Base-by-base conservation (phyloP, 2,329 filamentous ascomycete species). In the Botryosphaeria agaves region DNA sequence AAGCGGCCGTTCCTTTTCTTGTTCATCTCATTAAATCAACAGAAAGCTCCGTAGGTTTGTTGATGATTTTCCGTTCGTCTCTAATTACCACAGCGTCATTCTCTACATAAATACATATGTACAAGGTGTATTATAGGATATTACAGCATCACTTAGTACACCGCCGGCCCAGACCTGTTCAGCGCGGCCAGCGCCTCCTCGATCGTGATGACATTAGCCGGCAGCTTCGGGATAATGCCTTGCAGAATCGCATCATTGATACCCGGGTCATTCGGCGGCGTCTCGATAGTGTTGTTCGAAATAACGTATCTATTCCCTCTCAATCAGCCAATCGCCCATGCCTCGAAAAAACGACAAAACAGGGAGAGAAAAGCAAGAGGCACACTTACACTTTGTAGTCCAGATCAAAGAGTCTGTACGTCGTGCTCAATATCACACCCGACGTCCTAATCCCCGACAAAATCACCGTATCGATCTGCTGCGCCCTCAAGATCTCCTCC, bases 321-420 rank as follows among this genome's bases (percentile, higher is more conserved):
- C 20, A 23, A n/a, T 23, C 20, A 23, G 7, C 7, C 7, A 7
- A n/a, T n/a, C 20, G 20, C 20, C 20, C 7, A 23, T n/a, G n/a
- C 7, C n/a, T 7, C 20, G 20, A 23, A 23, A n/a, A 23, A 23
- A 7, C 8, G 6, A 25, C 12, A 16, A n/a, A 17, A 14, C n/a
- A 18, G n/a, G n/a, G n/a, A n/a, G n/a, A n/a, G n/a, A n/a, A n/a
- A n/a, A n/a, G n/a, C n/a, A n/a, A n/a, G n/a, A n/a, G n/a, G n/a
- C n/a, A n/a, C n/a, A 57, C 52, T 39, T 47, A 60, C 30, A 61
- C 47, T 7, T 54, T 51, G 32, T 55, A 61, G 32, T 60, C 53
- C 20, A 59, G 34, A 38, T 61, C 55, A 29, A 59, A 61, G 9
- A 61, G 35, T 11, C 48, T 47, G 34, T 61, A 61, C 3, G 52